A percentile compares a stretch with the other conserved stretches of the same genome.
Evolutionary conservation across 73 alveolate genomes (phyloP).

Genomic region (Paramecium primaurelia): DNA sequence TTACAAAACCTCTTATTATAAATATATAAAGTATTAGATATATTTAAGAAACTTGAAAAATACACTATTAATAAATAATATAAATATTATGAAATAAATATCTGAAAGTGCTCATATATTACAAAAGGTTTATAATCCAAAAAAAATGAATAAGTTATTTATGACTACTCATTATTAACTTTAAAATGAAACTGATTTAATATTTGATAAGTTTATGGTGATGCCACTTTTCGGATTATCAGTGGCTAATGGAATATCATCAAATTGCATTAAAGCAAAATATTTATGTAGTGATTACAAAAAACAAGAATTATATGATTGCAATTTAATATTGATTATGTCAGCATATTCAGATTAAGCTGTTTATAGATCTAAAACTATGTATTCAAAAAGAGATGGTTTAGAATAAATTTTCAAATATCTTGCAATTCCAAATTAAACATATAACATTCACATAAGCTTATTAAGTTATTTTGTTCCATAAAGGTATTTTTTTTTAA

Average conservation of each 20-base stretch:
- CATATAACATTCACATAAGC: neutral
- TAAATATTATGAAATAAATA: neutral
- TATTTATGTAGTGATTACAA: neutral
- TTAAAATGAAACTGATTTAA: neutral
- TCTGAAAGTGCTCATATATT: neutral
- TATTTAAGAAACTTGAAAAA: neutral
- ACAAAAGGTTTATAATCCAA: neutral
- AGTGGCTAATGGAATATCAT: neutral
- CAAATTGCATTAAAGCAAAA: neutral
- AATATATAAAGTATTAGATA: no score
- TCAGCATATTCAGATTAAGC: neutral
- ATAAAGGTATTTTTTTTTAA: neutral
- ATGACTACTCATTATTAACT: neutral
- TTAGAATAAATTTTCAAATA: neutral
- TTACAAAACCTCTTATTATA: no score
- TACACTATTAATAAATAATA: neutral
- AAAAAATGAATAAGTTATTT: neutral
- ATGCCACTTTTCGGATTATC: neutral
- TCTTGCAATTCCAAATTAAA: neutral
- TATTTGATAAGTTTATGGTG: neutral
- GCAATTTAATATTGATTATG: neutral
- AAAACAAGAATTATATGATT: neutral
- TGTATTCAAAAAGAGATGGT: neutral
- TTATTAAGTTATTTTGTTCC: neutral
- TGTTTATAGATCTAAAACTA: neutral